Conservation (phyloP, 2,329 filamentous ascomycete species). For the Phaeosphaeriaceae sp. region DNA sequence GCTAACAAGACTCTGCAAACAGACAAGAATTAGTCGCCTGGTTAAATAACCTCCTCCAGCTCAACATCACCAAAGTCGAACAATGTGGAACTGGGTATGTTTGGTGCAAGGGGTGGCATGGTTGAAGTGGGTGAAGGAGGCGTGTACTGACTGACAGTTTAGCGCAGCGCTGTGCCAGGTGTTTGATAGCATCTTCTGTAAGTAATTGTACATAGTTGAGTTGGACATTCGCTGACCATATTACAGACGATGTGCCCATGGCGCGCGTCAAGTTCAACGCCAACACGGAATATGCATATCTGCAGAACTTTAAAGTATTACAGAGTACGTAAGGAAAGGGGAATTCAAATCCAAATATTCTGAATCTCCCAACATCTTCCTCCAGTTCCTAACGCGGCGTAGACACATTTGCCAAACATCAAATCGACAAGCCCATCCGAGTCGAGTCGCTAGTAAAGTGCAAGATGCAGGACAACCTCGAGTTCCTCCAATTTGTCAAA, state of each 20-base stretch:
- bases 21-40: constrained; percentile 97
- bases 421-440: constrained; percentile 86
- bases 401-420: constrained; percentile 86
- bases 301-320: constrained; percentile 97
- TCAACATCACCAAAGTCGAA: constrained; percentile 98
- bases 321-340: constrained; percentile 88
- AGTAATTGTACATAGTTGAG: constrained; percentile 31
- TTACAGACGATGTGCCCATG: constrained; percentile 85
- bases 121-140: not conserved
- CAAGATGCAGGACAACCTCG: constrained; percentile 99
- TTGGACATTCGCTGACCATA: not conserved
- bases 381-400: constrained; percentile 12
- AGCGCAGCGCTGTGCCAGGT: constrained; percentile 96
- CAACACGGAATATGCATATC: constrained; percentile 94
- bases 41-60: constrained; percentile 96
- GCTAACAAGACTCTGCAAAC: constrained; percentile 24
- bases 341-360: too few species aligned
- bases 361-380: not conserved
- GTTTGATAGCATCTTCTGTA: constrained; percentile 95
- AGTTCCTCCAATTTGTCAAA: constrained; percentile 98
- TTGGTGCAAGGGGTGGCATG: constrained; percentile 15
- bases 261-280: constrained; percentile 97
- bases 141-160: constrained; percentile 26
- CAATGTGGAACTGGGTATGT: constrained; percentile 96
- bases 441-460: constrained; percentile 92